These are phyloP conservation scores for Lepidium africanum DNA, from an alignment of 345 rosid species.

Conservation along the genomic window DNA sequence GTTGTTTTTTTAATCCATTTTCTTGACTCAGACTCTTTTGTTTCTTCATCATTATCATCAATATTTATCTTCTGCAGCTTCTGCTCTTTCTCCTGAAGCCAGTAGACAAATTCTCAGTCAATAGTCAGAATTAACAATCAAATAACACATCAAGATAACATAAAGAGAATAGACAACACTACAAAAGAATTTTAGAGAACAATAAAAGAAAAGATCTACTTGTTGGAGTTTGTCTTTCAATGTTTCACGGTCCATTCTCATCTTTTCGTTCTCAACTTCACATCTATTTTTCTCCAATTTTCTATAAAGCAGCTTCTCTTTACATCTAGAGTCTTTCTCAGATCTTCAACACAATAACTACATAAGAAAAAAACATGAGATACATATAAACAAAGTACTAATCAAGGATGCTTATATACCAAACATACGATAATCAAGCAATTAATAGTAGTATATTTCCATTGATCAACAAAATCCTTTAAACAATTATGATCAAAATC, in stretches of 20 bases:
- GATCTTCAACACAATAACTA: conserved; percentile 31
- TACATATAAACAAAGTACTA: background rate
- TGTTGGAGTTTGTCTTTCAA: conserved; percentile 51
- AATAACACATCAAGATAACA: background rate
- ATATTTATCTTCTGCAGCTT: conserved; percentile 43
- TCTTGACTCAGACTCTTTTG: conserved; percentile 54
- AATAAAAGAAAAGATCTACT: conserved; percentile 11
- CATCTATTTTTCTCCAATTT: conserved; percentile 62
- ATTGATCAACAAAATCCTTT: too few species aligned
- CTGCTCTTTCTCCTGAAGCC: conserved; percentile 67
- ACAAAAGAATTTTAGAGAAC: background rate
- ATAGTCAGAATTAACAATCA: background rate
- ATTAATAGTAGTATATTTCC: too few species aligned
- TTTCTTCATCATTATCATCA: conserved; percentile 51
- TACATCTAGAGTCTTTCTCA: conserved; percentile 50
- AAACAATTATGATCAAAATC: too few species aligned
- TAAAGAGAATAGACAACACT: background rate
- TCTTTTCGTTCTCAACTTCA: conserved; percentile 74
- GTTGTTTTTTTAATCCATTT: conserved; percentile 59
- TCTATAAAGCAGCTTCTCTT: conserved; percentile 51
- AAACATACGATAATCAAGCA: too few species aligned
- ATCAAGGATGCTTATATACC: conserved; percentile 36
- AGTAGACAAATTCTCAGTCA: background rate
- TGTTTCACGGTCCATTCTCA: conserved; percentile 53
- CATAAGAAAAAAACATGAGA: background rate